Base-by-base conservation (phyloP, 345 rosid species). In the Eucalyptus marginata region DNA sequence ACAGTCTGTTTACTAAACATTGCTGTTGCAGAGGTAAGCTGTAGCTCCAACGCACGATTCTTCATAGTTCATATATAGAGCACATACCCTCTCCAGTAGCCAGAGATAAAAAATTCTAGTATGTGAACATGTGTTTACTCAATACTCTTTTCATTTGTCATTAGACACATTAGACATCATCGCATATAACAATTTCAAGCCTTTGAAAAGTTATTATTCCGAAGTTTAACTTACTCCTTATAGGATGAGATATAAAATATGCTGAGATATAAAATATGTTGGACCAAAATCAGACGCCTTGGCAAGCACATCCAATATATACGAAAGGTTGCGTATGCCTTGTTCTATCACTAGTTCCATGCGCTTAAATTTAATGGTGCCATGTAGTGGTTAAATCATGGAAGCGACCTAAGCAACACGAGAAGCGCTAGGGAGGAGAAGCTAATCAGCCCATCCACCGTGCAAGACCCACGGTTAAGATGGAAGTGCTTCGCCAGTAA, bases 401-500 rank as follows among this genome's bases (percentile, higher is more conserved):
- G 95, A n/a, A 92, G 90, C 20, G 90, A 91, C 49, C 59, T 91
- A 25, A 43, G 16, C 24, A 93, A 94, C 89, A 58, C 91, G 27
- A 93, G 93, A 80, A 86, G 52, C 36, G 94, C 93, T 17, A 27
- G 2, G 4, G 91, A 89, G 43, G 90, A 92, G 40, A 84, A 20
- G 85, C 68, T 13, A 22, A 91, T 94, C 91, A 92, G 88, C 87
- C 89, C 89, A 1, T 51, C 49, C 49, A 90, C 92, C 4, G 93
- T 89, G 46, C 84, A 84, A 49, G 88, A 81, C 20, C 59, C 93
- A 68, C 88, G 79, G 59, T 59, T 91, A 40, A 93, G 86, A 44
- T 94, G 95, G 94, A 89, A 87, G 27, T 94, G 93, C 86, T 47
- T 80, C 2, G 94, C 95, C 29, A 94, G 95, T n/a, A 91, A 87